Base-by-base conservation (phyloP, 495 filamentous ascomycete species). In the Evernia prunastri region DNA sequence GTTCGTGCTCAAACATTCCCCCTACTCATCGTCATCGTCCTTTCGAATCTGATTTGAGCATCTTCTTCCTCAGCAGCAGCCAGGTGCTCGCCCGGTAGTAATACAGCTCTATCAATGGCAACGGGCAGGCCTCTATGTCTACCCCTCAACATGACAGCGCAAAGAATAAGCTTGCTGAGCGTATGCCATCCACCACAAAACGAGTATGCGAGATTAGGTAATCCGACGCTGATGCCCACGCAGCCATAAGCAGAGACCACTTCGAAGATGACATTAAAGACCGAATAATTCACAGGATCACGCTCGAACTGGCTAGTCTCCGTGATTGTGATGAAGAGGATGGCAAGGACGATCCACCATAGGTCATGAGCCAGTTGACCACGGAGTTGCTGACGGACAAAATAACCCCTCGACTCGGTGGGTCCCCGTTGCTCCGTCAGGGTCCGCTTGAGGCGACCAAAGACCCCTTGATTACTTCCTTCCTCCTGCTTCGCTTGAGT, bases 241-340 rank as follows among this genome's bases (percentile, higher is more conserved):
- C 87, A 90, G n/a, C 88, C 90, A 69, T 96, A 95, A 0, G 84
- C 91, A 17, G 83, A 87, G 2, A 95, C 88, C 27, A 89, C 84
- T 68, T 96, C 92, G 70, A 96, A 96, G 36, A 91, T 79, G 63
- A 95, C 82, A 69, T 93, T 94, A 74, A 95, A 95, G 23, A 90
- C 86, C 58, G 84, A 87, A 76, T 85, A 93, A 2, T 80, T 80
- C 23, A 87, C 77, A 0, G 91, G 90, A 60, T 91, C 80, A 29
- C 73, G 69, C 13, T 81, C 78, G 72, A 87, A 91, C 65, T 89
- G 79, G 58, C 76, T 75, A 4, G 84, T 84, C 70, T 95, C 91
- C 61, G 88, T 86, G 66, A 87, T 87, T 56, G 84, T 79, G 69
- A 96, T 91, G 63, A 90, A 77, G 27, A 91, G 76, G 7, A 87